Conservation (phyloP, 805 yeast genomes). For the Ogataea dorogensis region DNA sequence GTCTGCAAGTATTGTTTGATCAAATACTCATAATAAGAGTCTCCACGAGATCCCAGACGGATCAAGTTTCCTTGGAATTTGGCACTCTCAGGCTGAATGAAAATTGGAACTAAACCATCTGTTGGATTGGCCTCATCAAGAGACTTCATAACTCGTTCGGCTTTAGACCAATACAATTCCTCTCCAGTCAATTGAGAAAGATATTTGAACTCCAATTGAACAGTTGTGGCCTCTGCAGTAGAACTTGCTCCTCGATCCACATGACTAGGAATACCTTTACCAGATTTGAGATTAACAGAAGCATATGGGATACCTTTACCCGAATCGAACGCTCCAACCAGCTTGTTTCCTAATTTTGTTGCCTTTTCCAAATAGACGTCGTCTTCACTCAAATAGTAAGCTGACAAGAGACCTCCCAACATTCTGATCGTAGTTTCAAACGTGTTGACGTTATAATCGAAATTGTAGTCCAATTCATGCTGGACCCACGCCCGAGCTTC, state of each 20-base stretch:
- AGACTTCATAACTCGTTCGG: constrained; percentile 68
- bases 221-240: constrained; percentile 85
- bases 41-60: constrained; percentile 88
- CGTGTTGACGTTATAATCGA: constrained; percentile 73
- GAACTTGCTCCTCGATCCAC: constrained; percentile 77
- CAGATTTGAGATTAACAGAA: constrained; percentile 67
- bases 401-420: constrained; percentile 90
- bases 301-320: constrained; percentile 73
- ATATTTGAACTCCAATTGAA: constrained; percentile 86
- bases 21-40: constrained; percentile 87
- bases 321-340: constrained; percentile 67
- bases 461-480: constrained; percentile 63
- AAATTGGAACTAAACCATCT: constrained; percentile 84
- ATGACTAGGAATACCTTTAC: constrained; percentile 58
- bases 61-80: constrained; percentile 61
- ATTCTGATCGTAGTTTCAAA: constrained; percentile 94
- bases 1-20: constrained; percentile 86
- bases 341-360: constrained; percentile 68
- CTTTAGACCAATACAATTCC: constrained; percentile 70
- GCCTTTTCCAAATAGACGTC: constrained; percentile 77
- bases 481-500: constrained; percentile 75
- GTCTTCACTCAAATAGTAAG: constrained; percentile 67
- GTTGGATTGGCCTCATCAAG: constrained; percentile 62
- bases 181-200: constrained; percentile 80
- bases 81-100: constrained; percentile 72